These are phyloP conservation scores for Argentina anserina DNA, from an alignment of 306 rosid genomes.

Conservation along the genomic window DNA sequence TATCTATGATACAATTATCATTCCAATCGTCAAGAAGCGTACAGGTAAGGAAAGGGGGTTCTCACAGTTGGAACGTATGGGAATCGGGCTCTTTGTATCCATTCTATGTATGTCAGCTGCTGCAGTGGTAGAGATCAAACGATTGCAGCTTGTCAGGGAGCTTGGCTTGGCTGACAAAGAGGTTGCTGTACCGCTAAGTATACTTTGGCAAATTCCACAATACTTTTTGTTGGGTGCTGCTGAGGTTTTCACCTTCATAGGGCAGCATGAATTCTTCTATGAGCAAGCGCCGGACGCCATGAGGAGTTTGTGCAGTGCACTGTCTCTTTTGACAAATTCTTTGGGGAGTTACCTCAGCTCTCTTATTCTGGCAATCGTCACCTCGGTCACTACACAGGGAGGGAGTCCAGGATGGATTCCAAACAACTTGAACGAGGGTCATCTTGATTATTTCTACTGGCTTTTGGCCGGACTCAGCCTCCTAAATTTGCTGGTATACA, in stretches of 20 bases:
- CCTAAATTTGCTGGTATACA: conserved; percentile 30
- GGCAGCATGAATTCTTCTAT: conserved; percentile 31
- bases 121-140: conserved; percentile 25
- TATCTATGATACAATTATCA: conserved; percentile 24
- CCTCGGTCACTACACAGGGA: conserved; percentile 10
- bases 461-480: conserved; percentile 30
- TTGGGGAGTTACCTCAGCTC: conserved; percentile 33
- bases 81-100: conserved; percentile 27
- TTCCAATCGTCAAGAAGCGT: conserved; percentile 22
- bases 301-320: conserved; percentile 34
- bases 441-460: conserved; percentile 39
- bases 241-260: conserved; percentile 27
- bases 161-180: conserved; percentile 11
- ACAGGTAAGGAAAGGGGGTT: conserved; percentile 28
- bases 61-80: conserved; percentile 32
- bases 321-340: conserved; percentile 25
- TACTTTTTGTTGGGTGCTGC: conserved; percentile 28
- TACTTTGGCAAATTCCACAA: conserved; percentile 35
- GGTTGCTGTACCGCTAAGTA: conserved; percentile 23
- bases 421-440: conserved; percentile 34
- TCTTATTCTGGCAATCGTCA: conserved; percentile 20
- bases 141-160: conserved; percentile 26
- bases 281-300: conserved; percentile 29
- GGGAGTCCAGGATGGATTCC: conserved; percentile 30
- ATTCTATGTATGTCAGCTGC: conserved; percentile 27